Percentiles rank a stretch among this genome's conserved stretches.
These are phyloP conservation scores for Penicillium brevicompactum DNA, from an alignment of 2,329 filamentous ascomycete species.

Conservation along the genomic window DNA sequence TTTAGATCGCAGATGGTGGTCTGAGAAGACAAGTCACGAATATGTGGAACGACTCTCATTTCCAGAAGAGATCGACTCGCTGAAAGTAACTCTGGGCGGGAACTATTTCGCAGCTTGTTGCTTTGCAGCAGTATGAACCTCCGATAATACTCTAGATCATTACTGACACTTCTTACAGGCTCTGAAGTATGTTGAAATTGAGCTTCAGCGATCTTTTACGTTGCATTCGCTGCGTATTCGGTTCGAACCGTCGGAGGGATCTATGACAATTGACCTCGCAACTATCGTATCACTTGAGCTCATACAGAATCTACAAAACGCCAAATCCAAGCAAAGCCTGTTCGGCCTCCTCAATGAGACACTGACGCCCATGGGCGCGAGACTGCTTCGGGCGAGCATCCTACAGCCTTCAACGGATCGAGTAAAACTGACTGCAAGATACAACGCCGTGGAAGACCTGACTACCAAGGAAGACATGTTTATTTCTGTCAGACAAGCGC, in stretches of 20 bases:
- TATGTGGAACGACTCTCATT: conserved; percentile 80
- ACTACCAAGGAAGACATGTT: conserved; percentile 84
- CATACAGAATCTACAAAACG: conserved; percentile 78
- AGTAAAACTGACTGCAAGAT: conserved; percentile 69
- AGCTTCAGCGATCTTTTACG: conserved; percentile 68
- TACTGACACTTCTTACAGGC: conserved; percentile 54
- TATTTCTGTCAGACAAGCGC: conserved; percentile 69
- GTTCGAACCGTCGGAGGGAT: conserved; percentile 84
- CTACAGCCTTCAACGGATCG: conserved; percentile 81
- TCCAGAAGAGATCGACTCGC: conserved; percentile 73
- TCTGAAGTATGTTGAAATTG: conserved; percentile 77
- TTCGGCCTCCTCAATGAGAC: conserved; percentile 87
- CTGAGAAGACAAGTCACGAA: conserved; percentile 74
- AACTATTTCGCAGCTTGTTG: conserved; percentile 86
- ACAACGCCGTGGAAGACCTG: conserved; percentile 82
- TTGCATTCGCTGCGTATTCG: conserved; percentile 81
- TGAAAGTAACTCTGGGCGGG: conserved; percentile 77
- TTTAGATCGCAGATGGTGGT: conserved; percentile 80
- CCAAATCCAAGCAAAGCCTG: conserved; percentile 78
- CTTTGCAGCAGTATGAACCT: conserved; percentile 73
- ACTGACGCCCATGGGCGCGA: conserved; percentile 81
- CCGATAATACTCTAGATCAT: not conserved
- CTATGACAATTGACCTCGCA: conserved; percentile 93
- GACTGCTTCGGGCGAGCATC: conserved; percentile 81
- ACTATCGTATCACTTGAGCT: conserved; percentile 87